Base-by-base conservation (phyloP, 2,329 filamentous ascomycete species). In the Pseudophaeomoniella oleicola region DNA sequence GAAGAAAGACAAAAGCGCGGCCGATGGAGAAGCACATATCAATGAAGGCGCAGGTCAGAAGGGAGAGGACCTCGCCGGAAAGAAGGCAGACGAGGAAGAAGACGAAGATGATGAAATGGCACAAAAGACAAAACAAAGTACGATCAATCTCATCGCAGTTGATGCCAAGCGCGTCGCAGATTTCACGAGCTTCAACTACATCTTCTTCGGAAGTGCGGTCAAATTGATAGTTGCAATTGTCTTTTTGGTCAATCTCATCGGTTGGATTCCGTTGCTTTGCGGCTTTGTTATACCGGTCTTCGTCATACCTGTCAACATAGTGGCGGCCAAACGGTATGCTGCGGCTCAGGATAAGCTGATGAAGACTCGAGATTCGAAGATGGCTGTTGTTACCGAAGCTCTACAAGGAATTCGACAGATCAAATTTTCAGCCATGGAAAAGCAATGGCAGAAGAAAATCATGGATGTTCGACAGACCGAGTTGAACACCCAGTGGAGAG, bases 371-470 rank as follows among this genome's bases (percentile, higher is more conserved):
- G 83, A 88, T 52, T 66, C 74, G 37, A 88, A 87, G 56, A 68
- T 86, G 57, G 77, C 71, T 0, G 70, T 86, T 11, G 69, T 90
- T 18, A 81, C 81, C 1, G 82, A 90, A 54, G 80, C 78, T 0
- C 59, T 90, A 1, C 72, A 81, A 46, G 82, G 82, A 5, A 87
- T 88, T 44, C 72, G 81, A 1, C 83, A 90, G 54, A 84, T 90
- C 59, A 90, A 90, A 50, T 86, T 88, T 46, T 81, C 81, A 0
- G 82, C 82, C 1, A 58, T 85, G 2, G 83, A 88, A 53, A 59
- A 63, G 14, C 73, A 81, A 46, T 88, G 83, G 82, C 74, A 85
- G 52, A 63, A 67, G 12, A 80, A 77, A 42, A 81, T 90, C 51
- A 56, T 67, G 42, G 55, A 68, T 42, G 71, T 77, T 5, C 67